These are phyloP conservation scores for Cadophora malorum DNA, from an alignment of 2,329 filamentous ascomycete species.

Conservation along the genomic window DNA sequence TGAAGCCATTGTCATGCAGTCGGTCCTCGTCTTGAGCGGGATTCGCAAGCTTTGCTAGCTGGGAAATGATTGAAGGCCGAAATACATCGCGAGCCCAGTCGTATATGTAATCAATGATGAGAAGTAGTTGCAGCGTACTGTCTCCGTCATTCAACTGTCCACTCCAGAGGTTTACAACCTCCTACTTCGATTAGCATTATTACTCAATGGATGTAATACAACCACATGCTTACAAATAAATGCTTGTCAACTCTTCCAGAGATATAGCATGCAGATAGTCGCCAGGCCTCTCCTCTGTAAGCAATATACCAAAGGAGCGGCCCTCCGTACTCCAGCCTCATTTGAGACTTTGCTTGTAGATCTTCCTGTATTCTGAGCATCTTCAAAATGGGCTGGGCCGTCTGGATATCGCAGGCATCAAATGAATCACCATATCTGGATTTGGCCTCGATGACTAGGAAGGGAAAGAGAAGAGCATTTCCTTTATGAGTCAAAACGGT, in stretches of 20 bases:
- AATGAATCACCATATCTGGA: not conserved
- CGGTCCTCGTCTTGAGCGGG: too few relatives aligned
- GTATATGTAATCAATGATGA: slow-evolving; percentile 23
- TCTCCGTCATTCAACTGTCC: not conserved
- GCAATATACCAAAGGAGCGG: not conserved
- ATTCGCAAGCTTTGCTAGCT: too few relatives aligned
- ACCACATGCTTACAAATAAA: too few relatives aligned
- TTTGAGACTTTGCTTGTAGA: not conserved
- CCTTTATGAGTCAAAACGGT: not conserved
- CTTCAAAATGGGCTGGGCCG: not conserved
- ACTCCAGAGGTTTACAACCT: slow-evolving; percentile 14
- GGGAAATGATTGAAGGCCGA: slow-evolving; percentile 12
- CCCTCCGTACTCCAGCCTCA: not conserved
- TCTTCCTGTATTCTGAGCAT: not conserved
- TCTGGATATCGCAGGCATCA: not conserved
- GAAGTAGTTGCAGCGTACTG: slow-evolving; percentile 18
- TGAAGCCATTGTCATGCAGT: too few relatives aligned
- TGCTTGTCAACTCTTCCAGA: not conserved
- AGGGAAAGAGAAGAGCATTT: not conserved
- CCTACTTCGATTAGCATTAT: not conserved
- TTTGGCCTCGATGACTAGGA: not conserved
- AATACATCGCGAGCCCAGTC: slow-evolving; percentile 21
- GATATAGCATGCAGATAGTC: not conserved
- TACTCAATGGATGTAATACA: too few relatives aligned
- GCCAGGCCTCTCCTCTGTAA: not conserved